A percentile compares a stretch with the other conserved stretches of the same genome.
Conservation (phyloP, 2,329 filamentous ascomycete genomes). For the Aspergillus sclerotialis region DNA sequence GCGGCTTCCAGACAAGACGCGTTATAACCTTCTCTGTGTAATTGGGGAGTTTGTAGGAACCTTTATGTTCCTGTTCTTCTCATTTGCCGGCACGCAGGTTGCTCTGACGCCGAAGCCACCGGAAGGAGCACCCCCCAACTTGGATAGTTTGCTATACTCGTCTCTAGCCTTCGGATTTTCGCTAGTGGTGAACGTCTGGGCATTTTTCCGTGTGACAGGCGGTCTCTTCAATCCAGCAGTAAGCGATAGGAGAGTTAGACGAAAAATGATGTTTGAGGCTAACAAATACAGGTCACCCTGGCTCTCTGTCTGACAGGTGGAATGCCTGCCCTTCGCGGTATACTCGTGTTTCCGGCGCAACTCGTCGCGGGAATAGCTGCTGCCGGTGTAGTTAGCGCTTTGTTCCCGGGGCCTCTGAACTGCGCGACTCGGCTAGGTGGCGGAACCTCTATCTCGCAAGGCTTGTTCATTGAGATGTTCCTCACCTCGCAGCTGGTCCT, state of each 20-base stretch:
- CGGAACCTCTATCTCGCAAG: slow-evolving; percentile 48
- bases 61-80: slow-evolving; percentile 44
- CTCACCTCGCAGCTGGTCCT: slow-evolving; percentile 58
- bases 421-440: slow-evolving; percentile 52
- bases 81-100: slow-evolving; percentile 42
- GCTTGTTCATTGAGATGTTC: slow-evolving; percentile 62
- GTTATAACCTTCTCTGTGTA: slow-evolving; percentile 42
- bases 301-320: slow-evolving; percentile 54
- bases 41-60: slow-evolving; percentile 49
- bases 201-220: slow-evolving; percentile 47
- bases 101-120: slow-evolving; percentile 32
- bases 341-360: slow-evolving; percentile 51
- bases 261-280: slow-evolving; percentile 1
- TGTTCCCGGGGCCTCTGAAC: slow-evolving; percentile 52
- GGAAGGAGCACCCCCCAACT: slow-evolving; percentile 27
- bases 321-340: slow-evolving; percentile 46
- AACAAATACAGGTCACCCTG: slow-evolving; percentile 43
- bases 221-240: slow-evolving; percentile 47
- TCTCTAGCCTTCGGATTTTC: slow-evolving; percentile 40
- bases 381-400: slow-evolving; percentile 49
- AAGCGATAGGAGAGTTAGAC: slow-evolving; percentile 9
- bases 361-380: slow-evolving; percentile 54
- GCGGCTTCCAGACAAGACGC: slow-evolving; percentile 23
- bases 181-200: slow-evolving; percentile 48
- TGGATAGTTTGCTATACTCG: slow-evolving; percentile 35